Base-by-base conservation (phyloP, 139 green algal species). In the Chlorella sp. region DNA sequence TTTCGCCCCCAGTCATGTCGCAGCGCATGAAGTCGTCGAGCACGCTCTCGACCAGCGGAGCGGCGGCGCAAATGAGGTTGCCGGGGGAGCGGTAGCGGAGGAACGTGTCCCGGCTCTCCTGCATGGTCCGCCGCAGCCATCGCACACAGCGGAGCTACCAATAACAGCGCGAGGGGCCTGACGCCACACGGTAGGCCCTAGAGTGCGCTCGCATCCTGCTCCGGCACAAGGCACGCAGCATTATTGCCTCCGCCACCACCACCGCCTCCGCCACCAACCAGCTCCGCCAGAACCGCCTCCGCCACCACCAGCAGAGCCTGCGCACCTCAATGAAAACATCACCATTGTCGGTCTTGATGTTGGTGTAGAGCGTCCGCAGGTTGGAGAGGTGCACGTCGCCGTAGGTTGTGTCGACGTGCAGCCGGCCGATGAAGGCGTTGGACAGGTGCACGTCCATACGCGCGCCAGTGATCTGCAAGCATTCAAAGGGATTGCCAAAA, bases 51-150 rank as follows among this genome's bases (percentile, higher is more conserved):
- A 80, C 70, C 31, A 84, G 59, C 0, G 78, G 78, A 6, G 74
- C 66, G 14, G 78, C 35, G 17, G 67, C 70, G 49, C 78, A 84
- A 50, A 84, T 35, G 49, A 75, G 49, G 42, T 84, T 77, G 42
- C 35, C 51, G 3, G 60, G 60, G 33, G 42, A 73, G 50, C 78
- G 78, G 31, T 80, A 80, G 29, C 31, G 64, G 65, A 81, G 70
- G 32, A 69, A 42, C 27, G 76, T 75, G 64, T 81, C 71, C 2
- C 76, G 71, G 27, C 70, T 35, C 35, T 81, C 76, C 65, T 71
- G 65, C 24, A 69, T n/a, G n/a, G n/a, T n/a, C n/a, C n/a, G n/a
- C n/a, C n/a, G n/a, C n/a, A n/a, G n/a, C n/a, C n/a, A n/a, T n/a
- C n/a, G n/a, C n/a, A n/a, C n/a, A n/a, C n/a, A n/a, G n/a, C n/a